Evolutionary conservation across 805 yeast species (phyloP).

Genomic region (Lachancea nothofagi): DNA sequence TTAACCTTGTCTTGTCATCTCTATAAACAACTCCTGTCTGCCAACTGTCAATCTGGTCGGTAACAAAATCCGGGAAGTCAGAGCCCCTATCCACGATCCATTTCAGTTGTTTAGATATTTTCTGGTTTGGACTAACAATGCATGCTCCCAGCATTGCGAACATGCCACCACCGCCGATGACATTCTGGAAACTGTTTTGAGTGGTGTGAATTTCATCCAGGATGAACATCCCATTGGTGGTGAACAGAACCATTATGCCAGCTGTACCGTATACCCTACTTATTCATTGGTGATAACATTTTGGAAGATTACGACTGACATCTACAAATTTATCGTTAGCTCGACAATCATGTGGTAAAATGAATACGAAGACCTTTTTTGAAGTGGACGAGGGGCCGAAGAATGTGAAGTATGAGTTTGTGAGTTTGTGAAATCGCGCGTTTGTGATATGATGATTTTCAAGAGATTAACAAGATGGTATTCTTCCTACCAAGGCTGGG

Average conservation of each 20-base stretch:
- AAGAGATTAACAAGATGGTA: too few relatives aligned
- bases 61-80: slow-evolving; percentile 59
- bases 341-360: too few relatives aligned
- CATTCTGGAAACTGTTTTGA: slow-evolving; percentile 37
- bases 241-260: slow-evolving; percentile 39
- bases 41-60: slow-evolving; percentile 51
- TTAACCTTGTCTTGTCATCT: slow-evolving; percentile 44
- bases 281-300: too few relatives aligned
- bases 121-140: slow-evolving; percentile 39
- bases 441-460: too few relatives aligned
- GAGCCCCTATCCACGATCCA: slow-evolving; percentile 76
- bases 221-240: slow-evolving; percentile 84
- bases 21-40: slow-evolving; percentile 54
- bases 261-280: too few relatives aligned
- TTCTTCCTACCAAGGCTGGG: too few relatives aligned
- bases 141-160: slow-evolving; percentile 74
- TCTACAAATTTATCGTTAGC: too few relatives aligned
- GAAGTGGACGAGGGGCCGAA: too few relatives aligned
- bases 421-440: too few relatives aligned
- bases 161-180: slow-evolving; percentile 90
- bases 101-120: slow-evolving; percentile 38
- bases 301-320: too few relatives aligned
- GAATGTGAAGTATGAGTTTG: too few relatives aligned
- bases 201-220: slow-evolving; percentile 68
- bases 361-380: too few relatives aligned